phyloP scores from a whole-genome alignment of 305 asterid species.

The Fraxinus angustifolia region DNA sequence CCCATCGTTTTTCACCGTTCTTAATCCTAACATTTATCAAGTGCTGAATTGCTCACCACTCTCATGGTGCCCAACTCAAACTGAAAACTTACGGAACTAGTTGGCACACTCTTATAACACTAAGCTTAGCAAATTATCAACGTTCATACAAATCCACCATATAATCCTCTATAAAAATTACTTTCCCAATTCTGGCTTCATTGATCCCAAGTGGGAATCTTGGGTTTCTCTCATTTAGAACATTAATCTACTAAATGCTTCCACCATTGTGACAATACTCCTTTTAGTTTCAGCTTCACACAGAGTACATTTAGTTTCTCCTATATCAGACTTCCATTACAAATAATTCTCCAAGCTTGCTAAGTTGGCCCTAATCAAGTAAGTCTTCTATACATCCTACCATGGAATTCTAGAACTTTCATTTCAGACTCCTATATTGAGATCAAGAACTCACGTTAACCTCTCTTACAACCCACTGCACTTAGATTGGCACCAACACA shows the following conservation, averaged over 20 bases:
- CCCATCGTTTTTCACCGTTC: not conserved
- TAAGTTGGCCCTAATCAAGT: not conserved
- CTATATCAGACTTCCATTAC: not conserved
- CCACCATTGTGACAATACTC: not conserved
- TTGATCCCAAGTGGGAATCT: not conserved
- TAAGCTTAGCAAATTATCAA: not conserved
- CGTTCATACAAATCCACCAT: not conserved
- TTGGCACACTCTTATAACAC: not conserved
- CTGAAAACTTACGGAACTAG: not conserved
- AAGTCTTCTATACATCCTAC: not conserved
- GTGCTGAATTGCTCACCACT: not conserved
- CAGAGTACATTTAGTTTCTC: not conserved
- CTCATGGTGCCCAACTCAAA: not conserved
- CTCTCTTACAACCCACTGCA: not conserved
- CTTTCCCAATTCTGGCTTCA: not conserved
- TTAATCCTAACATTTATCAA: not conserved
- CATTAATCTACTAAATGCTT: not conserved
- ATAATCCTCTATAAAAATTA: not conserved
- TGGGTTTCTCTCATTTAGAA: not conserved
- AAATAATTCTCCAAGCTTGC: not conserved
- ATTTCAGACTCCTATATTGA: not conserved
- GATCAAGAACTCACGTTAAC: not conserved
- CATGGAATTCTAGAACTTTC: not conserved
- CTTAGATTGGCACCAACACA: not conserved
- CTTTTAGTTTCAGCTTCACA: not conserved